Conservation (phyloP, 192 early-diverging fungal species). For the Chytriomyces sp. region DNA sequence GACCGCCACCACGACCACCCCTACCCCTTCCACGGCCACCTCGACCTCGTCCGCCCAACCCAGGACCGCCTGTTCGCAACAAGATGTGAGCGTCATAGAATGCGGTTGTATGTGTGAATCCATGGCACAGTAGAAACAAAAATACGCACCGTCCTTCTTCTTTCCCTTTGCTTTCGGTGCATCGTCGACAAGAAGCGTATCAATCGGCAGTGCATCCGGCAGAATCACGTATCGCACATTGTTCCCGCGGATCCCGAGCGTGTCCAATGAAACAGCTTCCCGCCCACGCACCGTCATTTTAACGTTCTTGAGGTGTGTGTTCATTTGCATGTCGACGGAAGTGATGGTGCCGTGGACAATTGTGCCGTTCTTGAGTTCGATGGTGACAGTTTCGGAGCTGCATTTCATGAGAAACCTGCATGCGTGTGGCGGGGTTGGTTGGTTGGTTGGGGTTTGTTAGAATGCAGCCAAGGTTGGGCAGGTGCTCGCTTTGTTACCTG, state of each 20-base stretch:
- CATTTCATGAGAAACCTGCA: constrained; percentile 97
- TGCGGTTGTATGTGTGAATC: not conserved
- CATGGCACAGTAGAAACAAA: not conserved
- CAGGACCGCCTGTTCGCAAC: not conserved
- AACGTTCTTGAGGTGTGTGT: constrained; percentile 97
- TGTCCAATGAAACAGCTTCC: constrained; percentile 88
- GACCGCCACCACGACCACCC: constrained; percentile 73
- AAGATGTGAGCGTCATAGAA: not conserved
- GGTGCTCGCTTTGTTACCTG: too few species aligned
- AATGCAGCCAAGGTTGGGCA: too few species aligned
- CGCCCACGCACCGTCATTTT: constrained; percentile 97
- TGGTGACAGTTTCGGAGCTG: constrained; percentile 94
- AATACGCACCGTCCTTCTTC: constrained; percentile 48
- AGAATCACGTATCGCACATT: constrained; percentile 94
- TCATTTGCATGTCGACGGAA: constrained; percentile 99
- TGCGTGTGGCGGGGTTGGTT: too few species aligned
- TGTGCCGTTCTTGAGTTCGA: constrained; percentile 99
- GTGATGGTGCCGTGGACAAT: constrained; percentile 95
- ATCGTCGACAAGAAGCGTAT: constrained; percentile 95
- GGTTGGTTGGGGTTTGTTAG: too few species aligned
- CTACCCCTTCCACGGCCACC: constrained; percentile 70
- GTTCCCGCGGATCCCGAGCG: constrained; percentile 94
- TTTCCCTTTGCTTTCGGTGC: constrained; percentile 91
- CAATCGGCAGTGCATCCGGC: constrained; percentile 92
- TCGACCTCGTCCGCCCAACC: constrained; percentile 44